Evolutionary conservation across 2,329 filamentous ascomycete species (phyloP), one percentile per base, ranked within the genome.

Genomic region (Boeremia exigua): DNA sequence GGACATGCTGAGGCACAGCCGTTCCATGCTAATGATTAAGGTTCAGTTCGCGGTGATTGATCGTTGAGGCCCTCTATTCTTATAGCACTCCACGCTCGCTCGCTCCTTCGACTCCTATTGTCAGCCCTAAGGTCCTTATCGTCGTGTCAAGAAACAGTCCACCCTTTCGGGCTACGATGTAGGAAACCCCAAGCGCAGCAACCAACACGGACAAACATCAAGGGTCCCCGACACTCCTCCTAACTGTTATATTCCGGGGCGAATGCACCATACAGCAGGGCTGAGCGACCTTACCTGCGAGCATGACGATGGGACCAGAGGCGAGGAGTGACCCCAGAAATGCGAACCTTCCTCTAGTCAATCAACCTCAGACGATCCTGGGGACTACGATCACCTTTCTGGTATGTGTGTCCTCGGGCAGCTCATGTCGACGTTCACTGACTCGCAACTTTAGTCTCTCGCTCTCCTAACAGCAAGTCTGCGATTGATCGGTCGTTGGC

Each of bases 401-500:
- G 33, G 73, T 74, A 58, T 48, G 70, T 65, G 6, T 44, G 15
- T 33, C 4, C 15, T 34, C 9, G 3, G 2, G 11, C n/a, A 15
- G 11, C 44, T 7, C 19, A 9, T 9, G n/a, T 30, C 12, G 15
- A 6, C 15, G 10, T 19, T 11, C 15, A 15, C 48, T 62, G 14
- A 63, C 47, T 49, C 25, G 47, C 8, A 14, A 8, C 15, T 4
- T 14, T 45, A 75, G 72, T 23, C 49, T 6, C 14, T 72, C 23
- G 70, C 70, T 15, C 40, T 63, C 25, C 44, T 71, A 12, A 69
- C 69, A 14, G 60, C 72, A 14, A 50, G 58, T 30, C 52, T 76
- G 30, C 67, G 74, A 37, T 29, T 76, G 48, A 71, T 62, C 61
- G 64, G 67, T 15, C 70, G 74, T 6, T 52, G 63, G 19, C 68